A percentile compares a stretch with the other conserved stretches of the same genome.
These are phyloP conservation scores for Penicillium flavigenum DNA, from an alignment of 495 filamentous ascomycete genomes.

Conservation along the genomic window DNA sequence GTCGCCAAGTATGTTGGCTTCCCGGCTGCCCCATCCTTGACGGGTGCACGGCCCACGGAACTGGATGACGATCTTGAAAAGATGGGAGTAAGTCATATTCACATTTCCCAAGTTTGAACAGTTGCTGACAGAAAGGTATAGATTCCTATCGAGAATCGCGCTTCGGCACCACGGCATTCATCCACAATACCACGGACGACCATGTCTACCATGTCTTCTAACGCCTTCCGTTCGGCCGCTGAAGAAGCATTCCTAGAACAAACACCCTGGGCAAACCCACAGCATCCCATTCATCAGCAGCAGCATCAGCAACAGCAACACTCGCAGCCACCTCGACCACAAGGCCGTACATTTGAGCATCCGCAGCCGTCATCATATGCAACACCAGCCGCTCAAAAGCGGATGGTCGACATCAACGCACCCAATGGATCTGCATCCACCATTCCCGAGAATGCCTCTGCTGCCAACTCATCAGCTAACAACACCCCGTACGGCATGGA, in stretches of 20 bases:
- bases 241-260: slow-evolving; percentile 81
- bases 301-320: slow-evolving; percentile 35
- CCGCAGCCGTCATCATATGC: slow-evolving; percentile 41
- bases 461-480: slow-evolving; percentile 45
- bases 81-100: slow-evolving; percentile 72
- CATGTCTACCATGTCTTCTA: slow-evolving; percentile 42
- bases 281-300: slow-evolving; percentile 70
- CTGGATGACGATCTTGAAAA: slow-evolving; percentile 82
- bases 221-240: slow-evolving; percentile 52
- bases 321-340: slow-evolving; percentile 37
- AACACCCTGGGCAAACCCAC: slow-evolving; percentile 85
- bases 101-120: background rate
- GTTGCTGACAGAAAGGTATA: slow-evolving; percentile 19
- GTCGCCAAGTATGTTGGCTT: slow-evolving; percentile 94
- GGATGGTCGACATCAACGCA: slow-evolving; percentile 51
- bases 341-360: slow-evolving; percentile 33
- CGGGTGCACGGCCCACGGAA: slow-evolving; percentile 66
- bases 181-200: slow-evolving; percentile 30
- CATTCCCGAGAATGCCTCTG: slow-evolving; percentile 52
- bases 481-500: slow-evolving; percentile 48
- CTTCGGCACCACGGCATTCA: slow-evolving; percentile 28
- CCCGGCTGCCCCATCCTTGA: slow-evolving; percentile 85
- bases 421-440: slow-evolving; percentile 58
- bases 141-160: slow-evolving; percentile 43
- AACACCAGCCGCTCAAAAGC: slow-evolving; percentile 54